Evolutionary conservation across 208 protist species (phyloP).

Genomic region (Trypanosoma melophagium): DNA sequence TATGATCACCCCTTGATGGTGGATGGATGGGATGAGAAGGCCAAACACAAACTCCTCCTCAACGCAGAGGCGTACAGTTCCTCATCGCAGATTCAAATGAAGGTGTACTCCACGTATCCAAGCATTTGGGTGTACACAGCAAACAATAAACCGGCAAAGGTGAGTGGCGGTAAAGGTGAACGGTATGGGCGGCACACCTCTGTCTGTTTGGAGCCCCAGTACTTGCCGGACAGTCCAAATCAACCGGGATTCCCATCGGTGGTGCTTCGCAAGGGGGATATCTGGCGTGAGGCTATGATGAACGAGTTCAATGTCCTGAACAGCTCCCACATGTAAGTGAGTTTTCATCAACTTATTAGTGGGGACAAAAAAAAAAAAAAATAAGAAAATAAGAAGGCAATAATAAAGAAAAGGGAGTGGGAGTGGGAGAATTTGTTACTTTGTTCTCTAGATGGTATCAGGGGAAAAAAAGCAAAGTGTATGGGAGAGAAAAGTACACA

Average conservation of each 20-base stretch:
- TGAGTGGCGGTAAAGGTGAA: conserved; percentile 42
- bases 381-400: background rate
- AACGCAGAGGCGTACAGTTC: conserved; percentile 51
- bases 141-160: conserved; percentile 49
- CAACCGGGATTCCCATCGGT: conserved; percentile 34
- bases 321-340: conserved; percentile 1
- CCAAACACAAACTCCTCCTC: conserved; percentile 33
- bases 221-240: conserved; percentile 48
- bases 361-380: background rate
- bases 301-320: conserved; percentile 50
- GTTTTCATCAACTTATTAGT: background rate
- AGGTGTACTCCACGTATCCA: conserved; percentile 61
- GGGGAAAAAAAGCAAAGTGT: background rate
- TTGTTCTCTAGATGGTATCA: background rate
- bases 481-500: background rate
- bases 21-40: conserved; percentile 33
- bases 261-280: conserved; percentile 41
- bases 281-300: conserved; percentile 45
- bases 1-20: conserved; percentile 60
- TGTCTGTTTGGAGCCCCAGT: conserved; percentile 51
- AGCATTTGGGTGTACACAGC: conserved; percentile 70
- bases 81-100: conserved; percentile 50
- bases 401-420: background rate
- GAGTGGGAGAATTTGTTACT: background rate
- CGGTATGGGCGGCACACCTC: conserved; percentile 44